phyloP scores from a whole-genome alignment of 164 flowering plant species.

The Umbilicus rupestris region DNA sequence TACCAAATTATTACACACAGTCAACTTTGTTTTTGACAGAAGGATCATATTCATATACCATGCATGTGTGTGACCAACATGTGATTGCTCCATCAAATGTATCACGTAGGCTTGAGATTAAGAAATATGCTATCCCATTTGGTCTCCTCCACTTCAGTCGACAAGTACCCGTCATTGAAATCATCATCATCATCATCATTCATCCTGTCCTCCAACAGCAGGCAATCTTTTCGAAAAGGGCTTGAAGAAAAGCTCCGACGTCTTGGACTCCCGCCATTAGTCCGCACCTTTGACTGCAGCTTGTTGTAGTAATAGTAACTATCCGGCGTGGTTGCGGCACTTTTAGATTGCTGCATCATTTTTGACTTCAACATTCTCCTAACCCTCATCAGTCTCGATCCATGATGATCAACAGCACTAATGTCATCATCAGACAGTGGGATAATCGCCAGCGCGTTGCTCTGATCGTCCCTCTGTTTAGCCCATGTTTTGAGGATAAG shows the following conservation, averaged over 20 bases:
- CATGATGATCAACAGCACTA: no score
- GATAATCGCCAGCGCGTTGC: background rate
- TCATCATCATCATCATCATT: slow-evolving; percentile 15
- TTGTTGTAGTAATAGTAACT: background rate
- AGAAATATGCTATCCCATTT: slow-evolving; percentile 66
- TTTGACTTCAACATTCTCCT: slow-evolving; percentile 32
- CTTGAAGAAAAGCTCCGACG: slow-evolving; percentile 27
- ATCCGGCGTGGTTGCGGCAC: background rate
- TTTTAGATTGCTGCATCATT: slow-evolving; percentile 9
- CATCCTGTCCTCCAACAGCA: slow-evolving; percentile 16
- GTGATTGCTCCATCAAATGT: no score
- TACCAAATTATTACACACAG: no score
- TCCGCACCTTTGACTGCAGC: slow-evolving; percentile 27
- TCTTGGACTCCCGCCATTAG: slow-evolving; percentile 37
- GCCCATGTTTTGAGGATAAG: slow-evolving; percentile 29
- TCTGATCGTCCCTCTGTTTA: background rate
- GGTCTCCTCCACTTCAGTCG: slow-evolving; percentile 34
- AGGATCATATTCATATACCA: no score
- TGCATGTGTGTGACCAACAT: no score
- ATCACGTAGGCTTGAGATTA: slow-evolving; percentile 52
- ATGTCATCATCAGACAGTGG: background rate
- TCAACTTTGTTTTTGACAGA: no score
- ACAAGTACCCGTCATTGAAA: slow-evolving; percentile 25
- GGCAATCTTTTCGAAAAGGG: slow-evolving; percentile 24
- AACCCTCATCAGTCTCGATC: slow-evolving; percentile 44